Evolutionary conservation across 345 rosid species (phyloP).

Genomic region (Microthlaspi erraticum): DNA sequence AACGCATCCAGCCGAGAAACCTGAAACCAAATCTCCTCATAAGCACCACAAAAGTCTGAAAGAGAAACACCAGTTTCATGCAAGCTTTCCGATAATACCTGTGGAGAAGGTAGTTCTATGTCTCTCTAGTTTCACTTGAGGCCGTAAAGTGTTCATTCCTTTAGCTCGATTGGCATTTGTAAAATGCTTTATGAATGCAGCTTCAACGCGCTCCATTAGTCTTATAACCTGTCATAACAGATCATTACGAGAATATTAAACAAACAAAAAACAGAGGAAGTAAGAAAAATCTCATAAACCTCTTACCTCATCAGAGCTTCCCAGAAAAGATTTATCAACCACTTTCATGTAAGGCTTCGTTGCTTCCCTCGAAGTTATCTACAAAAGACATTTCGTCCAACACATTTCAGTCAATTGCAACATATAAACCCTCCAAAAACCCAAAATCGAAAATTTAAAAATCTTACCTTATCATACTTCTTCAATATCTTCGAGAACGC

Average conservation of each 20-base stretch:
- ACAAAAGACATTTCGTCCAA: slow-evolving; percentile 28
- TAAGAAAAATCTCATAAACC: neutral
- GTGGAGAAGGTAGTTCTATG: slow-evolving; percentile 60
- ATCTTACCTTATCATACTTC: slow-evolving; percentile 82
- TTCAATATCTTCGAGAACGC: slow-evolving; percentile 86
- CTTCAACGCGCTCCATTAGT: slow-evolving; percentile 74
- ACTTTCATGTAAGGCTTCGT: slow-evolving; percentile 61
- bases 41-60: slow-evolving; percentile 11
- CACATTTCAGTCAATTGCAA: slow-evolving; percentile 21
- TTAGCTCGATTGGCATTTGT: slow-evolving; percentile 60
- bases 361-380: slow-evolving; percentile 69
- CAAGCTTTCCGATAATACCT: slow-evolving; percentile 44
- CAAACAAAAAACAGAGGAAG: slow-evolving; percentile 10
- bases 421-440: neutral
- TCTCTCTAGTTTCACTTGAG: slow-evolving; percentile 55
- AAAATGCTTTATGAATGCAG: slow-evolving; percentile 69
- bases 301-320: slow-evolving; percentile 74
- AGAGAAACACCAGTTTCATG: neutral
- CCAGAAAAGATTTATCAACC: slow-evolving; percentile 74
- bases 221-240: slow-evolving; percentile 48
- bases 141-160: slow-evolving; percentile 66
- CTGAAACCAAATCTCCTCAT: slow-evolving; percentile 44
- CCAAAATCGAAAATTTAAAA: neutral
- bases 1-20: slow-evolving; percentile 62
- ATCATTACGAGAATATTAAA: neutral